A percentile compares a stretch with the other conserved stretches of the same genome.
Evolutionary conservation across 225 moss, liverwort and hornwort species (phyloP).

Genomic region (Marchantia polymorpha): DNA sequence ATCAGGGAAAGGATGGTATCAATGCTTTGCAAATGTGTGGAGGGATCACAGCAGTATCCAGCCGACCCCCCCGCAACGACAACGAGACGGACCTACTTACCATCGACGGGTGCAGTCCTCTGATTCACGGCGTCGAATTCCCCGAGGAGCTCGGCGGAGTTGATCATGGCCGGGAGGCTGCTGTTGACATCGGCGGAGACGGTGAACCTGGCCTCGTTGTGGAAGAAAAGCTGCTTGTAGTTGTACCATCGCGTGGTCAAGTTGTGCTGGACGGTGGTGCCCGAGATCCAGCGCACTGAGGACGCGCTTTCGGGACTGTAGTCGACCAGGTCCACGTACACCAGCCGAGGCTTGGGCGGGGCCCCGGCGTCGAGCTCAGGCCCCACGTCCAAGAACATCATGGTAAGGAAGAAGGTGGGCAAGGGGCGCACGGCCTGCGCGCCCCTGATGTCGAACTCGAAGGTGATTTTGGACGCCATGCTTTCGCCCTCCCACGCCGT

Average conservation of each 20-base stretch:
- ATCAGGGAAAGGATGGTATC: too few species aligned
- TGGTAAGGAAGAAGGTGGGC: neutral
- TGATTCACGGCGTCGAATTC: slow-evolving; percentile 10
- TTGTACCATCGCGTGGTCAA: neutral
- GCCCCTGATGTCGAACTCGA: neutral
- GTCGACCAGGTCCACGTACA: neutral
- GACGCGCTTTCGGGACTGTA: neutral
- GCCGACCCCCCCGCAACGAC: neutral
- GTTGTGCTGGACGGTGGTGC: too few species aligned
- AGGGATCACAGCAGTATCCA: neutral
- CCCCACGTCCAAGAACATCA: neutral
- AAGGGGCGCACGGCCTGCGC: neutral
- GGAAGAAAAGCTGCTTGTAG: neutral
- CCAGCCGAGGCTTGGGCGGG: too few species aligned
- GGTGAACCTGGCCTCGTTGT: neutral
- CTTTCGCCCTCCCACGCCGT: neutral
- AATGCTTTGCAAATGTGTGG: too few species aligned
- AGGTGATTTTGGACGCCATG: neutral
- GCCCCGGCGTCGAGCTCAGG: too few species aligned
- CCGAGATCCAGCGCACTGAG: too few species aligned
- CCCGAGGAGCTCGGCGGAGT: slow-evolving; percentile 2
- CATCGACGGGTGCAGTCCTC: neutral
- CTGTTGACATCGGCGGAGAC: neutral
- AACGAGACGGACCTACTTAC: neutral
- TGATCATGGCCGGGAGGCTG: slow-evolving; percentile 10